Evolutionary conservation across 2,329 filamentous ascomycete genomes (phyloP).

Genomic region (Triangularia setosa): DNA sequence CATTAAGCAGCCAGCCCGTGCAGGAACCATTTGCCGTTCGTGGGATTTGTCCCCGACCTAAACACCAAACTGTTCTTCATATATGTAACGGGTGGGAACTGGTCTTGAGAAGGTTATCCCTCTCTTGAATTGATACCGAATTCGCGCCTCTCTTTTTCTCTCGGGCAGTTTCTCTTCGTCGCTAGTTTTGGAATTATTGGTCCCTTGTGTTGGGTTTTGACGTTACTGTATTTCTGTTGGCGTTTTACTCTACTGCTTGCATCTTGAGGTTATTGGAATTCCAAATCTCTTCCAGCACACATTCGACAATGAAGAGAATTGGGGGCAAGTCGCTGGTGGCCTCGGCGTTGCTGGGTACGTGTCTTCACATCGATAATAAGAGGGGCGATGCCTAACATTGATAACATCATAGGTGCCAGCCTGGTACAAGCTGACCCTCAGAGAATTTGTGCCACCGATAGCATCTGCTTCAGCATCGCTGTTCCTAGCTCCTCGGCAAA

Average conservation of each 20-base stretch:
- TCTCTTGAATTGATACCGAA: not conserved
- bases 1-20: not conserved
- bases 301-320: conserved; percentile 12
- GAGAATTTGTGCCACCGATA: conserved; percentile 40
- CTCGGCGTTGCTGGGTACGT: conserved; percentile 19
- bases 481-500: conserved; percentile 48
- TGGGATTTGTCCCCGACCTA: not conserved
- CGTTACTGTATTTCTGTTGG: not conserved
- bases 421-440: conserved; percentile 29
- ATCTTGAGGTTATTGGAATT: not conserved
- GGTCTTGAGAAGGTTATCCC: not conserved
- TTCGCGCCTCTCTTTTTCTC: not conserved
- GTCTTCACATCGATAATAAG: not conserved
- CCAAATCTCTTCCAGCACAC: not conserved
- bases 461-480: conserved; percentile 53
- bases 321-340: not conserved
- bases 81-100: not conserved
- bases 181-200: not conserved
- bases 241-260: not conserved
- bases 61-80: not conserved
- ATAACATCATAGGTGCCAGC: conserved; percentile 14
- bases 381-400: not conserved
- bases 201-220: not conserved
- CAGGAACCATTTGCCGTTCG: not conserved
- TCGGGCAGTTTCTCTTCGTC: not conserved